Percentiles rank a stretch among this genome's conserved stretches.
Conservation (phyloP, 106 monocot genomes). For the Vanilla planifolia region DNA sequence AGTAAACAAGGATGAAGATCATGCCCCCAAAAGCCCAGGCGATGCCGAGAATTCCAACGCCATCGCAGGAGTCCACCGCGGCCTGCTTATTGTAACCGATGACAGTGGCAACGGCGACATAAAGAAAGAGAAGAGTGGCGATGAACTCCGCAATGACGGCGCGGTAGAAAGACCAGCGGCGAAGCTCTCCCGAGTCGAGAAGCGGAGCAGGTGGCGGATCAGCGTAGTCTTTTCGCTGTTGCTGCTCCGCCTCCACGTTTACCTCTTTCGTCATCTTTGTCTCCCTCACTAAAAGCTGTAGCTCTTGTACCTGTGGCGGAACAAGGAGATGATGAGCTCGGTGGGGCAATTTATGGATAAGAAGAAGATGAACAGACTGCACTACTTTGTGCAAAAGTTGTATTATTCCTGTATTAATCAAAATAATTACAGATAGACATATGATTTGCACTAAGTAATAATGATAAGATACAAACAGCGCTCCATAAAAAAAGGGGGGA, state of each 20-base stretch:
- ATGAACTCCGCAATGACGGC: slow-evolving; percentile 59
- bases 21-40: slow-evolving; percentile 78
- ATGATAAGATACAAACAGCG: neutral
- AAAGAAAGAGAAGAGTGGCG: slow-evolving; percentile 58
- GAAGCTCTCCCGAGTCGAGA: slow-evolving; percentile 45
- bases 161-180: slow-evolving; percentile 53
- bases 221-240: slow-evolving; percentile 46
- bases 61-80: no score
- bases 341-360: slow-evolving; percentile 10
- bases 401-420: neutral
- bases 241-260: slow-evolving; percentile 28
- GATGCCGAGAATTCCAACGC: slow-evolving; percentile 56
- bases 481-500: neutral
- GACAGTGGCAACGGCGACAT: slow-evolving; percentile 47
- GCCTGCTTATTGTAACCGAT: slow-evolving; percentile 40
- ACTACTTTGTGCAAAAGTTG: no score
- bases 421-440: neutral
- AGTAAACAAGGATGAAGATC: slow-evolving; percentile 82
- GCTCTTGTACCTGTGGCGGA: neutral
- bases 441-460: neutral
- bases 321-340: neutral
- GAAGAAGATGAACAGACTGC: no score
- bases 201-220: slow-evolving; percentile 51
- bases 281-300: neutral
- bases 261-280: slow-evolving; percentile 14